Base-by-base conservation (phyloP, 495 filamentous ascomycete species). In the Penicillium egyptiacum region DNA sequence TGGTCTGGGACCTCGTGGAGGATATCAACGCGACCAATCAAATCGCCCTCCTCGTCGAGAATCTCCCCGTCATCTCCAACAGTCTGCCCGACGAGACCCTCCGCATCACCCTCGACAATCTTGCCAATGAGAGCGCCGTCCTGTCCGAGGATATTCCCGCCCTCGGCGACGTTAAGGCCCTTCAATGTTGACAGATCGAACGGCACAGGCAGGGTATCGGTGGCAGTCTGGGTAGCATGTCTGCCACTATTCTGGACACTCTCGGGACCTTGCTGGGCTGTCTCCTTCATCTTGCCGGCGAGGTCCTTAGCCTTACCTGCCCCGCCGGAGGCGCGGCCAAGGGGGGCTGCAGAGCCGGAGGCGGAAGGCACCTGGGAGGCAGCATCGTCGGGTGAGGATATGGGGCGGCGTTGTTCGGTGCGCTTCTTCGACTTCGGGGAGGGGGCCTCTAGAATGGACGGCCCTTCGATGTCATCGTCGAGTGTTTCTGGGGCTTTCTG, bases 171-270 rank as follows among this genome's bases (percentile, higher is more conserved):
- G 53, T 79, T 81, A 65, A 83, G 85, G 61, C 83, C 83, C 54
- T 86, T 86, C 40, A 94, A 74, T n/a, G 83, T 69, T 0, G 87
- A 86, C 40, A 88, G 78, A 64, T 92, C 86, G 12, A 75, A 58
- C 0, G 70, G 72, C 12, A 69, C 50, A 11, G 65, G 54, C 22
- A 64, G 42, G 40, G 54, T 66, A 3, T 74, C 66, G 10, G 64
- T 62, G 1, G 30, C 11, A 12, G 30, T 4, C 30, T 33, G 3
- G 3, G 30, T 5, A 4, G 62, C 68, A 17, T 65, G 60, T 45
- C 79, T 63, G 2, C 58, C 65, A 10, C 56, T 67, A 16, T 61
- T 45, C 16, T 58, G 50, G 2, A 63, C 69, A 19, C 66, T 66
- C 47, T 79, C 64, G 1, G 57, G 60, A 14, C 58, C 64, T 10